Evolutionary conservation across 73 alveolate species (phyloP).

Genomic region (Diophrys sp.): DNA sequence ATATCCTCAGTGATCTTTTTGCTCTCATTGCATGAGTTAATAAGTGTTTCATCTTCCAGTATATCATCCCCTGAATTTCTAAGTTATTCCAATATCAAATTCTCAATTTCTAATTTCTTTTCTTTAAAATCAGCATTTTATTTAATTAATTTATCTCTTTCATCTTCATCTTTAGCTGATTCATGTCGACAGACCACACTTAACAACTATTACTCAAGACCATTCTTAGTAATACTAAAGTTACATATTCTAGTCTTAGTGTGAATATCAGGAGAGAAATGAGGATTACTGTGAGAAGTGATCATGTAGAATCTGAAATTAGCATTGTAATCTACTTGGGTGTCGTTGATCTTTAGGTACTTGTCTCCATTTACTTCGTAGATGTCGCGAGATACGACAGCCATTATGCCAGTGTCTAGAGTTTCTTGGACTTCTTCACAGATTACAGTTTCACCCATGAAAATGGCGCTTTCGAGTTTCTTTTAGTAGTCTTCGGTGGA

Average conservation of each 20-base stretch:
- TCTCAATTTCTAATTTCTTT: conserved; percentile 80
- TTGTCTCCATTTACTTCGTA: conserved; percentile 77
- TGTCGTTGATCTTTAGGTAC: conserved; percentile 83
- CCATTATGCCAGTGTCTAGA: conserved; percentile 89
- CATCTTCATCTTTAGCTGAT: conserved; percentile 91
- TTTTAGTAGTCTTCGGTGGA: conserved; percentile 85
- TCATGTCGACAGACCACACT: conserved; percentile 93
- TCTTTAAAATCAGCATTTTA: conserved; percentile 82
- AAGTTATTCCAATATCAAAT: conserved; percentile 79
- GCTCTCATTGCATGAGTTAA: conserved; percentile 76
- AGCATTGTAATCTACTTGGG: conserved; percentile 85
- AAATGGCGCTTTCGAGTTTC: conserved; percentile 67
- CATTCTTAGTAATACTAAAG: conserved; percentile 94
- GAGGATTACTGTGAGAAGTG: conserved; percentile 89
- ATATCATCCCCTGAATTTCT: conserved; percentile 88
- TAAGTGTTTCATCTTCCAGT: conserved; percentile 85
- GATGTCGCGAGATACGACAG: conserved; percentile 75
- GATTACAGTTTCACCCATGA: conserved; percentile 77
- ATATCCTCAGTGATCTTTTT: conserved; percentile 90
- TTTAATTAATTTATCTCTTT: conserved; percentile 75
- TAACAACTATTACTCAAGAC: conserved; percentile 92
- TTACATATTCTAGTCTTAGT: conserved; percentile 89
- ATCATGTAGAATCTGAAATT: conserved; percentile 86
- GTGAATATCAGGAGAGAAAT: conserved; percentile 88
- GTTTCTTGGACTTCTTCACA: conserved; percentile 87